Percentiles rank a stretch among this genome's conserved stretches.
phyloP scores from a whole-genome alignment of 345 rosid species.

The Trapa incisa region DNA sequence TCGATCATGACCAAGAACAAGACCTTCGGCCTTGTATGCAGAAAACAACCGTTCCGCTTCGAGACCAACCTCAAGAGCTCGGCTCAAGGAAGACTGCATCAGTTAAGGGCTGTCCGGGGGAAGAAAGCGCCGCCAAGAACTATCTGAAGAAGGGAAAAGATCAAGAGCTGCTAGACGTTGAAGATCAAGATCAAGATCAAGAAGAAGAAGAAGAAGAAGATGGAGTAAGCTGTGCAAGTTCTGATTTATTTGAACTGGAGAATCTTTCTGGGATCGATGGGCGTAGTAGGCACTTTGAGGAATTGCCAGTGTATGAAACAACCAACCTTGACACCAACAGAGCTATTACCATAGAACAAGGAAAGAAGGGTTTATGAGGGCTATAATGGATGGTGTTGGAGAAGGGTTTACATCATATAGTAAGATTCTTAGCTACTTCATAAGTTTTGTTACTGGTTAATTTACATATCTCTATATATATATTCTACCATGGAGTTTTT shows the following conservation, averaged over 20 bases:
- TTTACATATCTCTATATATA: not conserved
- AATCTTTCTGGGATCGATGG: conserved; percentile 54
- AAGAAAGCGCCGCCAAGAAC: conserved; percentile 18
- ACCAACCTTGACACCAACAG: conserved; percentile 65
- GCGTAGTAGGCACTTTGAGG: conserved; percentile 49
- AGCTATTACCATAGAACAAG: conserved; percentile 40
- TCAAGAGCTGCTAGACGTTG: conserved; percentile 2
- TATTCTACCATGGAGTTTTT: not conserved
- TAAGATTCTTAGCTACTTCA: no score
- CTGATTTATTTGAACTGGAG: conserved; percentile 89
- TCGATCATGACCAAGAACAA: conserved; percentile 76
- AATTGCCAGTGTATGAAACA: conserved; percentile 89
- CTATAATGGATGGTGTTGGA: conserved; percentile 28
- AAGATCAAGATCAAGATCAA: conserved; percentile 12
- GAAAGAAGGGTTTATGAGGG: no score
- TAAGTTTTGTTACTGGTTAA: no score
- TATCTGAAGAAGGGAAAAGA: conserved; percentile 38
- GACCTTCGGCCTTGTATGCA: conserved; percentile 53
- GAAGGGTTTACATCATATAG: conserved; percentile 16
- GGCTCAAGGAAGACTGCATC: conserved; percentile 17
- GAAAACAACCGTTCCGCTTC: conserved; percentile 17
- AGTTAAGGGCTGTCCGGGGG: no score
- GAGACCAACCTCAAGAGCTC: not conserved
- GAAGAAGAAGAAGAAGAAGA: conserved; percentile 48
- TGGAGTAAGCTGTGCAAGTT: conserved; percentile 74